A percentile compares a stretch with the other conserved stretches of the same genome.
Evolutionary conservation across 2,329 filamentous ascomycete genomes (phyloP).

Genomic region (Trichophyton mentagrophytes): DNA sequence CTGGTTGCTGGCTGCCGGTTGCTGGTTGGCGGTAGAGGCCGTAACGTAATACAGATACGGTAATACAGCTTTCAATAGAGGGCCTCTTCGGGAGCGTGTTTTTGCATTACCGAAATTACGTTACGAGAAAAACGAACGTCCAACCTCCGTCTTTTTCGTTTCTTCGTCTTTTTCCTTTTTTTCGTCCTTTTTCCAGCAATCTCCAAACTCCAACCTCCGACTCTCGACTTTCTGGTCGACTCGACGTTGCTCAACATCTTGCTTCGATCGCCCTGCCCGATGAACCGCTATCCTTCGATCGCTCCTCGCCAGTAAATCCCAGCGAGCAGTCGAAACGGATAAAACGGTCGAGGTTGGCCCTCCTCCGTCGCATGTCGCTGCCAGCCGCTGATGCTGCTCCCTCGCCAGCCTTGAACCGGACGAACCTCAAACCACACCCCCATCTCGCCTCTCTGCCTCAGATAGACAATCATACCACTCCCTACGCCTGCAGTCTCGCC

Average conservation of each 20-base stretch:
- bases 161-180: background rate
- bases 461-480: no score
- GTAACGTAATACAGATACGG: background rate
- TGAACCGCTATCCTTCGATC: no score
- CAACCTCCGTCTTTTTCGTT: background rate
- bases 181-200: constrained; percentile 6
- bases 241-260: background rate
- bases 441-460: no score
- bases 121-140: background rate
- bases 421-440: background rate
- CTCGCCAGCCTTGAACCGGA: background rate
- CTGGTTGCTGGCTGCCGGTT: no score
- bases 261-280: background rate
- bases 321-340: no score
- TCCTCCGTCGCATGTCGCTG: constrained; percentile 2
- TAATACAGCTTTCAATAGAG: constrained; percentile 1
- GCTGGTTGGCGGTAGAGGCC: no score
- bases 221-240: background rate
- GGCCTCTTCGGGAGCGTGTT: background rate
- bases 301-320: no score
- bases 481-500: no score
- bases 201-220: background rate
- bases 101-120: background rate
- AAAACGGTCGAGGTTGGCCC: background rate
- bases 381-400: background rate